Evolutionary conservation across 2,329 filamentous ascomycete species (phyloP).

Genomic region (Exophiala sideris): DNA sequence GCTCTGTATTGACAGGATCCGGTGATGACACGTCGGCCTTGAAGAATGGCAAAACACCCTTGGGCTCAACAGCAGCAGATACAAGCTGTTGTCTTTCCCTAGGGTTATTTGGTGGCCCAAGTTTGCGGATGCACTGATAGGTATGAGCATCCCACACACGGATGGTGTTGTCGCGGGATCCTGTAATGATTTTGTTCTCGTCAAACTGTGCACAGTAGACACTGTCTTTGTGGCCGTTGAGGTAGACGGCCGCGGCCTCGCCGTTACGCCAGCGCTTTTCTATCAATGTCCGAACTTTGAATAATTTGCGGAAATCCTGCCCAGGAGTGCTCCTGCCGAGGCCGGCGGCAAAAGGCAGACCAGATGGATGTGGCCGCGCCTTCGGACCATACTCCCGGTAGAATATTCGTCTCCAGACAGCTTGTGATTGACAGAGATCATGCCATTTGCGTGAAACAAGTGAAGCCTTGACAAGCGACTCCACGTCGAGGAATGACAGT

Average conservation of each 20-base stretch:
- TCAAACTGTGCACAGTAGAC: slow-evolving; percentile 99
- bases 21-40: slow-evolving; percentile 52
- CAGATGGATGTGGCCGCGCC: slow-evolving; percentile 2
- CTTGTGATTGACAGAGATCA: slow-evolving; percentile 52
- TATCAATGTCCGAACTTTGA: slow-evolving; percentile 70
- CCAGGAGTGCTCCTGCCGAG: slow-evolving; percentile 54
- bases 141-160: slow-evolving; percentile 94
- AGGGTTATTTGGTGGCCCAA: slow-evolving; percentile 69
- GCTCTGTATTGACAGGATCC: slow-evolving; percentile 26
- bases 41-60: slow-evolving; percentile 42
- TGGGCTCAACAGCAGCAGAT: slow-evolving; percentile 43
- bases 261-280: slow-evolving; percentile 76
- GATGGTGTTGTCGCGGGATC: slow-evolving; percentile 91
- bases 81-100: slow-evolving; percentile 49
- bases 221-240: slow-evolving; percentile 90
- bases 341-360: slow-evolving; percentile 39
- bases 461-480: slow-evolving; percentile 54
- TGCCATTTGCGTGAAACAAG: slow-evolving; percentile 58
- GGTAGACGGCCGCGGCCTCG: slow-evolving; percentile 76
- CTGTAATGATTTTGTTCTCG: slow-evolving; percentile 97
- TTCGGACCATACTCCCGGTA: slow-evolving; percentile 48
- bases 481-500: slow-evolving; percentile 58
- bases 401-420: slow-evolving; percentile 64
- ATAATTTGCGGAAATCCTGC: slow-evolving; percentile 84
- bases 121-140: slow-evolving; percentile 77